Percentiles rank a stretch among this genome's conserved stretches.
phyloP scores from a whole-genome alignment of 176 grass and related monocot genomes.

The Raddia distichophylla region DNA sequence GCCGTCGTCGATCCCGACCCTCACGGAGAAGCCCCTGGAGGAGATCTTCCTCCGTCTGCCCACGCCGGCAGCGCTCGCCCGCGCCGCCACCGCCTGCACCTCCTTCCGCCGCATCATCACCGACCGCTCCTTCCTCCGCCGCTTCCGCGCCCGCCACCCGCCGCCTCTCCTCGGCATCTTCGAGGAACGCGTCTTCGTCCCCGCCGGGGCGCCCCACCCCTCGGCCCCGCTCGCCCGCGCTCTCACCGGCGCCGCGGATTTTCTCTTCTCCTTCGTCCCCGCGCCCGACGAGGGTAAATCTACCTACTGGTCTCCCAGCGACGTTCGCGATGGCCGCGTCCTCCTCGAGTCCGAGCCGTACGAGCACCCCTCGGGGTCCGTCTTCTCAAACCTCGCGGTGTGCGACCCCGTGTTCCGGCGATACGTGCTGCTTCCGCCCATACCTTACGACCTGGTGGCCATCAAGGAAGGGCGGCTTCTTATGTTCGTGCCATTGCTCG shows the following conservation, averaged over 20 bases:
- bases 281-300: too few relatives aligned
- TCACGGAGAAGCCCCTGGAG: too few relatives aligned
- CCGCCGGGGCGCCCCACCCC: slow-evolving; percentile 23
- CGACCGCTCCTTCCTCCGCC: slow-evolving; percentile 18
- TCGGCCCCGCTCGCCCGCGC: background rate
- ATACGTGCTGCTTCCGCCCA: background rate
- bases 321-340: slow-evolving; percentile 10
- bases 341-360: background rate
- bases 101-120: slow-evolving; percentile 18
- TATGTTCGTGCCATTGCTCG: background rate
- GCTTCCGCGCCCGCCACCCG: slow-evolving; percentile 8
- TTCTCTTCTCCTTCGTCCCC: slow-evolving; percentile 25
- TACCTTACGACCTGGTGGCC: background rate
- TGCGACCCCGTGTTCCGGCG: slow-evolving; percentile 22
- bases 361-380: accelerated
- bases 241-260: background rate
- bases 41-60: slow-evolving; percentile 1
- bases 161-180: slow-evolving; percentile 4
- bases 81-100: background rate
- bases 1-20: too few relatives aligned
- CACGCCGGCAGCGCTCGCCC: too few relatives aligned
- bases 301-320: too few relatives aligned
- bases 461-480: background rate
- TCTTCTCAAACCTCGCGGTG: background rate
- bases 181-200: background rate